These are phyloP conservation scores for Neofusicoccum laricinum DNA, from an alignment of 2,329 filamentous ascomycete species.

Conservation along the genomic window DNA sequence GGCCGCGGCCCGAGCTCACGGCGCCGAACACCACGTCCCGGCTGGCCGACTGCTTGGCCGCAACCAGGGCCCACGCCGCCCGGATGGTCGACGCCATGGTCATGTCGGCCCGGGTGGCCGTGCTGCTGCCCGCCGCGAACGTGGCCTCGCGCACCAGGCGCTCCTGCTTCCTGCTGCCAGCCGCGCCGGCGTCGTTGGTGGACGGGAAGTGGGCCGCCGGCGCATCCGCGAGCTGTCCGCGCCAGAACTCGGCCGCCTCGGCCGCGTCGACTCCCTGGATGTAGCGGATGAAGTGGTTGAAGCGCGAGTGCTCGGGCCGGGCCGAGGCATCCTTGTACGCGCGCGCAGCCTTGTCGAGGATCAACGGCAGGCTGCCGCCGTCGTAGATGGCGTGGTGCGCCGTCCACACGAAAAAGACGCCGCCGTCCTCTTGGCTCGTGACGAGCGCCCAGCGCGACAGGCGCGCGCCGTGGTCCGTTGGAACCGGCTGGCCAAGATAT, in stretches of 20 bases:
- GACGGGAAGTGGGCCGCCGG: not conserved
- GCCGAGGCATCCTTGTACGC: not conserved
- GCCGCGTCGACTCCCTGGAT: not conserved
- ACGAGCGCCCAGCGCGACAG: constrained; percentile 37
- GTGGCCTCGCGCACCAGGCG: no score
- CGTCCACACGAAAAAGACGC: not conserved
- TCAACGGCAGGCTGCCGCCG: not conserved
- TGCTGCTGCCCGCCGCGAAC: not conserved
- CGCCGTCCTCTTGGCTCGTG: no score
- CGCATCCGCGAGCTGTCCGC: not conserved
- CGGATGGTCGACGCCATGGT: constrained; percentile 19
- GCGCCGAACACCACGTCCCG: no score
- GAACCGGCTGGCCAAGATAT: constrained; percentile 35
- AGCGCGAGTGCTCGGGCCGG: not conserved
- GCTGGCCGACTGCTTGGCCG: no score
- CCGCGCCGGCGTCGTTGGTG: no score
- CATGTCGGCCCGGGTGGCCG: not conserved
- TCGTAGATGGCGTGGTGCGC: constrained; percentile 15
- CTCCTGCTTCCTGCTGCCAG: no score
- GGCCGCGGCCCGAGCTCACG: no score
- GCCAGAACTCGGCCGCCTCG: not conserved
- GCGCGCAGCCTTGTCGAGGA: not conserved
- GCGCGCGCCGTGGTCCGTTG: no score
- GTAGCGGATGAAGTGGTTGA: not conserved
- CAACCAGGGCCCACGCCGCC: constrained; percentile 16